Evolutionary conservation across 331 rosid species (phyloP).

Genomic region (Prunus yedoensis): DNA sequence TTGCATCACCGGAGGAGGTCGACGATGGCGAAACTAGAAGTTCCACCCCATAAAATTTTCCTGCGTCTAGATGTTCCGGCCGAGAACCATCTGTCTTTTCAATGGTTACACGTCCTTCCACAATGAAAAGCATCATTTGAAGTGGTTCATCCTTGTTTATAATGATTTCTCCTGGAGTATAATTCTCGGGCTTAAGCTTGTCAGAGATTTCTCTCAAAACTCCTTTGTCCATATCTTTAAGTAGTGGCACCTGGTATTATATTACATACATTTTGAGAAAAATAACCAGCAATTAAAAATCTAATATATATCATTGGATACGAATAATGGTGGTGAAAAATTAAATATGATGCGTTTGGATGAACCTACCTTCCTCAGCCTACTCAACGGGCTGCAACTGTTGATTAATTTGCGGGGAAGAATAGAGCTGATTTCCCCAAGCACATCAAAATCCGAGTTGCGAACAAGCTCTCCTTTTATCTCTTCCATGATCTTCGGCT

Average conservation of each 20-base stretch:
- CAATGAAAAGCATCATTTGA: slow-evolving; percentile 20
- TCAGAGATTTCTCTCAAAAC: too few relatives aligned
- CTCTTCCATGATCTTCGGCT: background rate
- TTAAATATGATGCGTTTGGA: too few relatives aligned
- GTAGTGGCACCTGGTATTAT: too few relatives aligned
- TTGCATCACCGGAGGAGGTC: slow-evolving; percentile 14
- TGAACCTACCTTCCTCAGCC: background rate
- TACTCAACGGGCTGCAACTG: background rate
- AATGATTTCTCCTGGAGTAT: background rate
- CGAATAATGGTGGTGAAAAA: too few relatives aligned
- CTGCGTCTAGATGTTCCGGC: background rate
- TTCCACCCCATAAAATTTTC: background rate
- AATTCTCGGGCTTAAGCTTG: too few relatives aligned
- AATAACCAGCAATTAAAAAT: too few relatives aligned
- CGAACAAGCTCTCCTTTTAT: background rate
- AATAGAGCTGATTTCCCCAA: background rate
- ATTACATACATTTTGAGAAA: too few relatives aligned
- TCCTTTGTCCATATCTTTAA: too few relatives aligned
- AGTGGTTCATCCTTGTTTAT: slow-evolving; percentile 11
- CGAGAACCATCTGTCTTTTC: background rate
- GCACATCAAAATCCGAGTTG: slow-evolving; percentile 5
- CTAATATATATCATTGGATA: too few relatives aligned
- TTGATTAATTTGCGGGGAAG: background rate
- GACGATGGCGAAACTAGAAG: slow-evolving; percentile 20
- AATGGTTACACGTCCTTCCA: background rate